Conservation (phyloP, 2,329 filamentous ascomycete species). For the Pseudocercospora macadamiae region DNA sequence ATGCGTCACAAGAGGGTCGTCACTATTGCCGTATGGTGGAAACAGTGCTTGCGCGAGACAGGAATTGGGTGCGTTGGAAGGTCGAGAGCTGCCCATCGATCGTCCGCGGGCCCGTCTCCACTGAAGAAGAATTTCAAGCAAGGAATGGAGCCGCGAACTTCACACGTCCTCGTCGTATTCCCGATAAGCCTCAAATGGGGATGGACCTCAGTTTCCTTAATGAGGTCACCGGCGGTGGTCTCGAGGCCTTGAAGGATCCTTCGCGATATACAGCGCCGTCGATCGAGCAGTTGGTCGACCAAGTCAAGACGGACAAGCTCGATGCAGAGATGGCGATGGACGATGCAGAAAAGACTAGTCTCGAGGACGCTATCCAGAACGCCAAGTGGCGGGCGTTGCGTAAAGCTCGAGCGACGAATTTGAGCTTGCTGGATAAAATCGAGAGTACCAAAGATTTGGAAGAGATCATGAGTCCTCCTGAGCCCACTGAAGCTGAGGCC, state of each 20-base stretch:
- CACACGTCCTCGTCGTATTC: constrained; percentile 71
- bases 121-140: constrained; percentile 69
- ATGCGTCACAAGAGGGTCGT: constrained; percentile 67
- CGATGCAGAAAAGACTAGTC: constrained; percentile 61
- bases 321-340: constrained; percentile 80
- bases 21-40: constrained; percentile 98
- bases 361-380: constrained; percentile 75
- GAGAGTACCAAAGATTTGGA: constrained; percentile 75
- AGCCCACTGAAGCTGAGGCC: constrained; percentile 15
- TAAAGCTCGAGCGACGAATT: constrained; percentile 72
- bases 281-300: constrained; percentile 69
- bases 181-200: constrained; percentile 69
- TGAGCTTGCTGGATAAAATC: constrained; percentile 82
- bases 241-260: constrained; percentile 70
- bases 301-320: constrained; percentile 78
- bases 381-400: constrained; percentile 89
- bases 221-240: constrained; percentile 63
- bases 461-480: constrained; percentile 30
- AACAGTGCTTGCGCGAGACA: constrained; percentile 91
- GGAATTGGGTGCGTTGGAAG: constrained; percentile 99
- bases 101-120: constrained; percentile 70
- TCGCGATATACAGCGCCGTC: constrained; percentile 69
- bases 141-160: constrained; percentile 67
- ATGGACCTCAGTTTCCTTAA: constrained; percentile 78
- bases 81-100: constrained; percentile 90